Evolutionary conservation across 352 stramenopile genomes (phyloP), one percentile per base, ranked within the genome.

Genomic region (Phytopythium aichiense): DNA sequence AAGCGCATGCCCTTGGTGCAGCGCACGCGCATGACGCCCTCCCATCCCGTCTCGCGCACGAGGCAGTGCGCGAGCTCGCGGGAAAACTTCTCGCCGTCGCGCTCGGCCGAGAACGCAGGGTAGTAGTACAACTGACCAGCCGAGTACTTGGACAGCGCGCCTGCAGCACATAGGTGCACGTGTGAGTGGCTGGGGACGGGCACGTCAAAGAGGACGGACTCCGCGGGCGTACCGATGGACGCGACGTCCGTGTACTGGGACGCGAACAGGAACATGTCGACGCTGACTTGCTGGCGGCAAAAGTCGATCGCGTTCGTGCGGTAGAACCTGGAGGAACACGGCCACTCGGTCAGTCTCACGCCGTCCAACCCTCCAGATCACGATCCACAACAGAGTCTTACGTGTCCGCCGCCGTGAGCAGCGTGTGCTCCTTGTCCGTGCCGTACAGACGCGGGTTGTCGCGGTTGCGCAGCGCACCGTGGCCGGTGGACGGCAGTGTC

Each of bases 251-350:
- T 98, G 76, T 99, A 99, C 72, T 92, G 84, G 1, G 79, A 81
- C 20, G 95, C 91, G 73, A 98, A 98, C 2, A 99, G 70, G 76
- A 99, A 99, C 65, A 98, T 96, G 67, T 99, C 97, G n/a, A 99
- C 96, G 64, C 89, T 97, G 63, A 99, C 98, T 90, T 99, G 98
- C 64, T 99, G 87, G 45, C 97, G 84, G 71, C 87, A 98, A 64
- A 99, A 99, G 74, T 99, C 97, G 69, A 98, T 92, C 7, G 96
- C 91, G 48, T 94, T 94, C 40, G 92, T 91, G 15, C 82, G 77
- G 69, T 97, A 98, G 62, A 96, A 96, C 35, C 71, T 98, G 46
- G n/a, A 6, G 22, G 12, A 38, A 20, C 37, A 59, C 33, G 38
- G n/a, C 8, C 53, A 50, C 22, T n/a, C 28, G 23, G 22, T 31